phyloP scores from a whole-genome alignment of 2,329 filamentous ascomycete genomes.

The Fusarium solani-melongenae region DNA sequence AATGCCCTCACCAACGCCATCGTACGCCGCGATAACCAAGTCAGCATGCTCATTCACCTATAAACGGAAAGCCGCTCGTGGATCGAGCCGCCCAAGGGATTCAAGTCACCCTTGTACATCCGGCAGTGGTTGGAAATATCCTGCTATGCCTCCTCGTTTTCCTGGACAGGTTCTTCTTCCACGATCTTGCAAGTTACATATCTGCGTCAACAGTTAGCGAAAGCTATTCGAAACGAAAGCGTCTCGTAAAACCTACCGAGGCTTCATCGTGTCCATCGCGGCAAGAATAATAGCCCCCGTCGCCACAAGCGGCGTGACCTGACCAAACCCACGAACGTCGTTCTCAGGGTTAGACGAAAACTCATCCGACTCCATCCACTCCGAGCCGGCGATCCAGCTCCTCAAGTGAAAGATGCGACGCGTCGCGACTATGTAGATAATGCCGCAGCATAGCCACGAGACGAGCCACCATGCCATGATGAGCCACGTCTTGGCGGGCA shows the following conservation, averaged over 20 bases:
- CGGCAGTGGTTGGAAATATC: not conserved
- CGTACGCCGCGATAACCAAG: not conserved
- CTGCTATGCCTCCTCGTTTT: not conserved
- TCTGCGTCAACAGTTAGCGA: not conserved
- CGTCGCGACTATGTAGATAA: not conserved
- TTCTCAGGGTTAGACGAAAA: not conserved
- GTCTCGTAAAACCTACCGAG: not conserved
- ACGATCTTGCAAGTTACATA: not conserved
- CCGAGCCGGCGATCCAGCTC: not conserved
- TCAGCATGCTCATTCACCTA: not conserved
- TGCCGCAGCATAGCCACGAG: not conserved
- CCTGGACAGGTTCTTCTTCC: not conserved
- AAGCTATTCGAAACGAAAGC: not conserved
- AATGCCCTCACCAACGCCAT: not conserved
- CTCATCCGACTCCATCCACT: not conserved
- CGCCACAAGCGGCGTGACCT: not conserved
- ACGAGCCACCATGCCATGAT: not conserved
- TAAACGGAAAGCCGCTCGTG: not conserved
- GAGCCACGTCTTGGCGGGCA: not conserved
- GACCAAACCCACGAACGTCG: not conserved
- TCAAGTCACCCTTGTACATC: not conserved
- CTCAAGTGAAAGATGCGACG: not conserved
- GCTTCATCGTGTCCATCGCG: not conserved
- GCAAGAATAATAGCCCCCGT: conserved; percentile 1
- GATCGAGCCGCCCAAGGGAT: not conserved